These are phyloP conservation scores for Auriculariales sp. DNA, from an alignment of 768 basidiomycete genomes.

Conservation along the genomic window DNA sequence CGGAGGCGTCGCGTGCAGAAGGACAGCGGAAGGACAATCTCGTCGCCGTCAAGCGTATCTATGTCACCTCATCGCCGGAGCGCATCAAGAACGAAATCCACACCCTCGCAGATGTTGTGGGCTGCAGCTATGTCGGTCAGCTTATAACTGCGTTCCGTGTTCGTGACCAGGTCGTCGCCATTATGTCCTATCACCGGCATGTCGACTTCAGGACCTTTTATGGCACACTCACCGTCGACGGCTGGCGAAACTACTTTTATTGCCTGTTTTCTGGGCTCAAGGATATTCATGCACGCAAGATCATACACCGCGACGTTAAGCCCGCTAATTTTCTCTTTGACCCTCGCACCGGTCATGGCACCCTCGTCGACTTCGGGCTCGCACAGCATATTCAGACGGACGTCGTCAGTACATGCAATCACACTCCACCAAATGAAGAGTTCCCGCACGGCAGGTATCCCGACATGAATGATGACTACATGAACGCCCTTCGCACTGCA, in stretches of 20 bases:
- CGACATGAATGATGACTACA: constrained; percentile 28
- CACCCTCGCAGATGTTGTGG: constrained; percentile 75
- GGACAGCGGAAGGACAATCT: constrained; percentile 35
- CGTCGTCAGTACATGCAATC: constrained; percentile 44
- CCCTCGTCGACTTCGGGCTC: constrained; percentile 87
- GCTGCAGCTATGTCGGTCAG: constrained; percentile 82
- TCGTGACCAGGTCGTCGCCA: constrained; percentile 83
- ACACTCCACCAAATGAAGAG: constrained; percentile 46
- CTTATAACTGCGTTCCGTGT: constrained; percentile 89
- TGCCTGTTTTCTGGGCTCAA: constrained; percentile 82
- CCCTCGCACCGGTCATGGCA: constrained; percentile 66
- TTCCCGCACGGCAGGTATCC: constrained; percentile 55
- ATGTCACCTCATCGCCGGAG: constrained; percentile 82
- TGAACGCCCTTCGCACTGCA: constrained; percentile 43
- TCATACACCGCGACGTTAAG: constrained; percentile 96
- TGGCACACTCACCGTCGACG: constrained; percentile 51
- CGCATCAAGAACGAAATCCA: constrained; percentile 85
- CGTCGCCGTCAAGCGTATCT: constrained; percentile 88
- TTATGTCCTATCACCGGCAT: constrained; percentile 88
- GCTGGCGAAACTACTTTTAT: constrained; percentile 76
- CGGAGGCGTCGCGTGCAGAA: too few species aligned
- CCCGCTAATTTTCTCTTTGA: constrained; percentile 96
- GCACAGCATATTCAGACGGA: constrained; percentile 53
- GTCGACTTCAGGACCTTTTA: constrained; percentile 85
- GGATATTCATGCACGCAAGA: constrained; percentile 70